Evolutionary conservation across 2,329 filamentous ascomycete genomes (phyloP).

Genomic region (Botrytis elliptica): DNA sequence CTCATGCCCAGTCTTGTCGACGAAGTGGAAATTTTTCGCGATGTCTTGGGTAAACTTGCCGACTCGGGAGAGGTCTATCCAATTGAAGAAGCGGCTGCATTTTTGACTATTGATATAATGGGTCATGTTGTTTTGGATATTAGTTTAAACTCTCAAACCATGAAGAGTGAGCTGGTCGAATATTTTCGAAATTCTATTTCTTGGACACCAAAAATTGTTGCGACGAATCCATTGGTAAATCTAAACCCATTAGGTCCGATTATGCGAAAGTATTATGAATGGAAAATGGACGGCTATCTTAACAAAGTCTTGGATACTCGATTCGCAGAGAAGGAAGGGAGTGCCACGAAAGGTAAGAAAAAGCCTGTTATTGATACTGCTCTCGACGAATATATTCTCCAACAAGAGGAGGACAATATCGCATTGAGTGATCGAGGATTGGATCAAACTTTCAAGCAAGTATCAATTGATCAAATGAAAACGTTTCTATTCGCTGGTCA

Average conservation of each 20-base stretch:
- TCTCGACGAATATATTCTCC: slow-evolving; percentile 28
- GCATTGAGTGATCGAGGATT: slow-evolving; percentile 18
- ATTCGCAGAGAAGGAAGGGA: slow-evolving; percentile 22
- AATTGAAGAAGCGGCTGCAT: slow-evolving; percentile 26
- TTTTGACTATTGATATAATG: slow-evolving; percentile 33
- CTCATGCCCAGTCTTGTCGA: slow-evolving; percentile 29
- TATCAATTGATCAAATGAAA: slow-evolving; percentile 27
- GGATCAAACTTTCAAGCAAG: slow-evolving; percentile 27
- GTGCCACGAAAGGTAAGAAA: slow-evolving; percentile 13
- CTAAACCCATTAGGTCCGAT: slow-evolving; percentile 28
- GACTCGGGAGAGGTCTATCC: slow-evolving; percentile 27
- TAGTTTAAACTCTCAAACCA: slow-evolving; percentile 27
- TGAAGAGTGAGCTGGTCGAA: slow-evolving; percentile 27
- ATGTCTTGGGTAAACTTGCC: slow-evolving; percentile 26
- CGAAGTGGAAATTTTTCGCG: slow-evolving; percentile 25
- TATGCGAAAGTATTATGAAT: slow-evolving; percentile 28
- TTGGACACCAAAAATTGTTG: slow-evolving; percentile 28
- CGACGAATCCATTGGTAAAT: slow-evolving; percentile 22
- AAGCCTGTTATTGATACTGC: slow-evolving; percentile 30
- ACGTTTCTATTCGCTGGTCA: slow-evolving; percentile 32
- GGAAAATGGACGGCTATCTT: slow-evolving; percentile 31
- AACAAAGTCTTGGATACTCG: slow-evolving; percentile 29
- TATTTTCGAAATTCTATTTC: slow-evolving; percentile 27
- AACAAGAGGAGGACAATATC: slow-evolving; percentile 22
- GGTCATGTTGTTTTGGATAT: slow-evolving; percentile 26